These are phyloP conservation scores for Dactylella cylindrospora DNA, from an alignment of 2,329 filamentous ascomycete species.

Conservation along the genomic window DNA sequence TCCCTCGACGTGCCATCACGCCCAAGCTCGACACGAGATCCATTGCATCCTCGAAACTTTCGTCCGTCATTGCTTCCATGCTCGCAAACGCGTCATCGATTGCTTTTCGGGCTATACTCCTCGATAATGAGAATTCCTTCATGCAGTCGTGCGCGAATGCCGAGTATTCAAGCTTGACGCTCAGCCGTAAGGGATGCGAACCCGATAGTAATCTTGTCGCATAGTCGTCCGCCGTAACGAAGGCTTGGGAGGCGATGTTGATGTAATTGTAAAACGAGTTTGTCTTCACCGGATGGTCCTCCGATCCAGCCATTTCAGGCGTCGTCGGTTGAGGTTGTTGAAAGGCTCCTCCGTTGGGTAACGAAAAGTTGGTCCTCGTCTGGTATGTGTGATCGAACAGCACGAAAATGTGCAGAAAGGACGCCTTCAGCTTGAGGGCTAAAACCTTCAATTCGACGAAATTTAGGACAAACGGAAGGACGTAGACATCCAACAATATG, in stretches of 20 bases:
- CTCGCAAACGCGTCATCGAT: constrained; percentile 91
- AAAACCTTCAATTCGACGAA: constrained; percentile 84
- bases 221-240: constrained; percentile 72
- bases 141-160: constrained; percentile 93
- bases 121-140: constrained; percentile 74
- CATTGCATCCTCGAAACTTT: constrained; percentile 89
- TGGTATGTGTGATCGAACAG: constrained; percentile 67
- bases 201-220: constrained; percentile 78
- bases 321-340: constrained; percentile 16
- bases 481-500: constrained; percentile 78
- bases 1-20: constrained; percentile 34
- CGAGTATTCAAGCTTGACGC: constrained; percentile 86
- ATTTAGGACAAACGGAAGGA: constrained; percentile 78
- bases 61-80: constrained; percentile 81
- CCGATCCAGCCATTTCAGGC: constrained; percentile 12
- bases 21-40: constrained; percentile 55
- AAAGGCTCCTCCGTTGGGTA: constrained; percentile 31
- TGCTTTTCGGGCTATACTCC: constrained; percentile 74
- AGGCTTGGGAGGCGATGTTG: constrained; percentile 76
- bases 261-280: constrained; percentile 65
- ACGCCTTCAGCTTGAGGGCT: constrained; percentile 85
- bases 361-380: constrained; percentile 55
- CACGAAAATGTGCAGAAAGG: constrained; percentile 95
- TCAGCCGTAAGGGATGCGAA: constrained; percentile 84
- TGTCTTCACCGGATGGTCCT: constrained; percentile 32